Evolutionary conservation across 768 basidiomycete genomes (phyloP), one percentile per base, ranked within the genome.

Genomic region (Tricholoma saponaceum): DNA sequence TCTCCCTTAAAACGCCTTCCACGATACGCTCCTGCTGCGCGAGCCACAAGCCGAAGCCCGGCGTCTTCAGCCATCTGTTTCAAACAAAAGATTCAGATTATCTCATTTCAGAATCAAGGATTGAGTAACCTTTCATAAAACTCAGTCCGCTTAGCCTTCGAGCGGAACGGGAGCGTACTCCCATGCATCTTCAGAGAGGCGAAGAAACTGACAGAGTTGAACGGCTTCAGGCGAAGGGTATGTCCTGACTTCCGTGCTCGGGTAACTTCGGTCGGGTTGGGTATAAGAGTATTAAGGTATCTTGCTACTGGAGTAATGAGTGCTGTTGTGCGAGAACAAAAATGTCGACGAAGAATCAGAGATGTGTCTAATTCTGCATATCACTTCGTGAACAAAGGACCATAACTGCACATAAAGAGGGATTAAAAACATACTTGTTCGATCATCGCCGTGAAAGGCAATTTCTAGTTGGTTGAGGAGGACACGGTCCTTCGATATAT

Each of bases 291-390:
- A 58, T 90, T 89, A 41, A 98, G 85, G 76, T 98, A 98, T 62
- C 95, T 84, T 63, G 95, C 87, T 4, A 98, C 80, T 0, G 96
- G 96, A 2, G 91, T 87, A 20, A 98, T 82, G 59, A 98, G 79
- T 54, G 87, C 87, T 18, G 88, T 90, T 1, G 96, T 93, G 46
- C 95, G 81, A 39, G 89, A 83, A 54, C 85, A 85, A 69, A 98
- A 93, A 67, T 98, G 93, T 47, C 84, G 78, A 22, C 92, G 85
- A 12, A 96, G 76, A 54, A 74, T 79, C 53, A 84, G 81, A 54
- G 81, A 92, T 26, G 83, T 83, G 39, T 81, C 79, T 7, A 86
- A 70, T 63, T 78, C 89, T 91, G 65, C 18, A 46, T 12, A 44
- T 44, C 43, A 25, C n/a, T 50, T 54, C 50, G 51, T 56, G 58